These are phyloP conservation scores for Nepenthes alata DNA, from an alignment of 179 eudicot genomes.

Conservation along the genomic window DNA sequence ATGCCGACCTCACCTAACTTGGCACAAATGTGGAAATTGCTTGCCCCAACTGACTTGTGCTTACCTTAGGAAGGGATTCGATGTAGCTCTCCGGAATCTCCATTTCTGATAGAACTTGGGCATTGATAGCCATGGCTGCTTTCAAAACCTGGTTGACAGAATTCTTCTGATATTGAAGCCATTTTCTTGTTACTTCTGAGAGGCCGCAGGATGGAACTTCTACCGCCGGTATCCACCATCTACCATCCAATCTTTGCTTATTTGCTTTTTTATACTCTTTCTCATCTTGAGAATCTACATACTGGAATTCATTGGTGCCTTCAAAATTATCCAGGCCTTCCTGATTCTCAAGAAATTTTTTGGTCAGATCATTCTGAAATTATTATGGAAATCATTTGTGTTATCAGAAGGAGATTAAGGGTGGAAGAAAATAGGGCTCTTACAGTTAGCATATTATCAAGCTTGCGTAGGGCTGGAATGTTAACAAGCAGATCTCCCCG, in stretches of 20 bases:
- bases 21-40: not conserved
- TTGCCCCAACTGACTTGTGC: not conserved
- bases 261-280: slow-evolving; percentile 39
- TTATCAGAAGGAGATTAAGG: not conserved
- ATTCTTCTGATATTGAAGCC: slow-evolving; percentile 64
- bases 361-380: not conserved
- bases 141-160: slow-evolving; percentile 81
- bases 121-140: slow-evolving; percentile 89
- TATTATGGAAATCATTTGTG: not conserved
- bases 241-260: slow-evolving; percentile 31
- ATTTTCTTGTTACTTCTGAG: slow-evolving; percentile 46
- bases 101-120: slow-evolving; percentile 71
- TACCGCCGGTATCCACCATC: slow-evolving; percentile 78
- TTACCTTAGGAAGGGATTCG: slow-evolving; percentile 80
- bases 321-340: slow-evolving; percentile 64
- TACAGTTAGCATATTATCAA: slow-evolving; percentile 81
- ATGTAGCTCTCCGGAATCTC: slow-evolving; percentile 80
- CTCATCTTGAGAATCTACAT: slow-evolving; percentile 45
- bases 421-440: slow-evolving; percentile 11
- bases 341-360: slow-evolving; percentile 23
- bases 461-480: slow-evolving; percentile 78
- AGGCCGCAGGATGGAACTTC: slow-evolving; percentile 64
- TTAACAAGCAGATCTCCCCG: slow-evolving; percentile 58
- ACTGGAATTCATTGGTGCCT: slow-evolving; percentile 54
- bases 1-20: no score